Conservation (phyloP, 345 rosid genomes). For the Gossypium raimondii region DNA sequence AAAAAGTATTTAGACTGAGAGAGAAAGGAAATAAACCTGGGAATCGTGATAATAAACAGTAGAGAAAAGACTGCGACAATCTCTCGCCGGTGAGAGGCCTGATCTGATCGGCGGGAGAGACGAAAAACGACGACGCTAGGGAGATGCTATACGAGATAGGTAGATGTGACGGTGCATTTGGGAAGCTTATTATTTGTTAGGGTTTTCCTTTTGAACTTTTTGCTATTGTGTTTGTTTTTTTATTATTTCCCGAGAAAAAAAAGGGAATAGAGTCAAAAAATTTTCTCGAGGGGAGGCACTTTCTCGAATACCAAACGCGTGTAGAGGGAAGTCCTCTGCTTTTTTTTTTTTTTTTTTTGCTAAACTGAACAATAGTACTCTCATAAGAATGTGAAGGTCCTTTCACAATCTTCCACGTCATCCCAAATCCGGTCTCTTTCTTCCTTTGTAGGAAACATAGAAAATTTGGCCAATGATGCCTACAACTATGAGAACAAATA, state of each 20-base stretch:
- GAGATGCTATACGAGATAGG: not conserved
- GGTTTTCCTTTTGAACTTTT: constrained; percentile 6
- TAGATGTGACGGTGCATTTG: constrained; percentile 6
- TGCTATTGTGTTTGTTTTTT: constrained; percentile 11
- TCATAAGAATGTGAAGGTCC: not conserved
- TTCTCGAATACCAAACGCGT: constrained; percentile 48
- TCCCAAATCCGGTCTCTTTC: not conserved
- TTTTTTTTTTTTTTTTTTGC: not conserved
- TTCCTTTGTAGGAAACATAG: too few relatives aligned
- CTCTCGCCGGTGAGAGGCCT: constrained; percentile 11
- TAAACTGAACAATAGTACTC: not conserved
- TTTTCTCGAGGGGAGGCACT: constrained; percentile 37
- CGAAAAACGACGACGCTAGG: not conserved
- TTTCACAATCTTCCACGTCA: constrained; percentile 24
- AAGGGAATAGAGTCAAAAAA: constrained; percentile 15
- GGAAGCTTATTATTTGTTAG: not conserved
- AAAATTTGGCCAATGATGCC: too few relatives aligned
- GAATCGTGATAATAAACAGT: not conserved
- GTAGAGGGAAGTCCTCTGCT: constrained; percentile 22
- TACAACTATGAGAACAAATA: too few relatives aligned
- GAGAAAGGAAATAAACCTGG: constrained; percentile 6
- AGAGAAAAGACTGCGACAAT: not conserved
- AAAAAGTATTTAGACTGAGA: not conserved
- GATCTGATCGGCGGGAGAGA: constrained; percentile 2
- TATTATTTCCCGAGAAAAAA: constrained; percentile 2